These are phyloP conservation scores for Saccharomycopsis crataegensis DNA, from an alignment of 1,139 yeast genomes.

Conservation along the genomic window DNA sequence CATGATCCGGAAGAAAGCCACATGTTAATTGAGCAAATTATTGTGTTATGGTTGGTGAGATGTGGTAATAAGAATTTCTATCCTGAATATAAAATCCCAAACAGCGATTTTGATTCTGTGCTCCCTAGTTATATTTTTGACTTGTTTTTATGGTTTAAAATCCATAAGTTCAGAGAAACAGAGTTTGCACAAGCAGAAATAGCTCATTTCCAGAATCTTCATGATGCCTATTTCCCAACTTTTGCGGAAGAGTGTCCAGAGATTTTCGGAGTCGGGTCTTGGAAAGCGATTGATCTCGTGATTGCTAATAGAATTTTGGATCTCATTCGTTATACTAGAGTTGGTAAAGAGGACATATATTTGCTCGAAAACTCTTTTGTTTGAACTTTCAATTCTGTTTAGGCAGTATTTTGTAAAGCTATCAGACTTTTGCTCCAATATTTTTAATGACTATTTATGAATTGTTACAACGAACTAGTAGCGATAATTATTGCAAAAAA, in stretches of 20 bases:
- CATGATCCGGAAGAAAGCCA: background rate
- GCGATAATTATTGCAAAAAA: too few species aligned
- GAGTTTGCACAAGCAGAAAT: background rate
- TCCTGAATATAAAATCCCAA: constrained; percentile 1
- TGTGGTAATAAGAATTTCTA: constrained; percentile 10
- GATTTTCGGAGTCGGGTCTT: constrained; percentile 6
- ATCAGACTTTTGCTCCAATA: too few species aligned
- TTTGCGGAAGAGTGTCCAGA: constrained; percentile 5
- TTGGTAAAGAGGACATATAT: constrained; percentile 30
- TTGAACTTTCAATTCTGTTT: background rate
- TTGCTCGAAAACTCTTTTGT: constrained; percentile 26
- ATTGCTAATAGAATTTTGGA: constrained; percentile 9
- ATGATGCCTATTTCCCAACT: background rate
- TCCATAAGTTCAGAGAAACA: constrained; percentile 7
- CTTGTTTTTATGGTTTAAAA: constrained; percentile 11
- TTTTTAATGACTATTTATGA: too few species aligned
- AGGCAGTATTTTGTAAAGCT: too few species aligned
- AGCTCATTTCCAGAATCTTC: background rate
- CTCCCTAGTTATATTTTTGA: constrained; percentile 9
- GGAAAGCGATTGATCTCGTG: constrained; percentile 3
- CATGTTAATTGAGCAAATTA: constrained; percentile 9
- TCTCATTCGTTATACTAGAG: constrained; percentile 8
- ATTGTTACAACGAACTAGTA: too few species aligned
- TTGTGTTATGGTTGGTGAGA: constrained; percentile 16
- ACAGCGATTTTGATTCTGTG: constrained; percentile 1